Base-by-base conservation (phyloP, 2,329 filamentous ascomycete species). In the Botryotinia narcissicola region DNA sequence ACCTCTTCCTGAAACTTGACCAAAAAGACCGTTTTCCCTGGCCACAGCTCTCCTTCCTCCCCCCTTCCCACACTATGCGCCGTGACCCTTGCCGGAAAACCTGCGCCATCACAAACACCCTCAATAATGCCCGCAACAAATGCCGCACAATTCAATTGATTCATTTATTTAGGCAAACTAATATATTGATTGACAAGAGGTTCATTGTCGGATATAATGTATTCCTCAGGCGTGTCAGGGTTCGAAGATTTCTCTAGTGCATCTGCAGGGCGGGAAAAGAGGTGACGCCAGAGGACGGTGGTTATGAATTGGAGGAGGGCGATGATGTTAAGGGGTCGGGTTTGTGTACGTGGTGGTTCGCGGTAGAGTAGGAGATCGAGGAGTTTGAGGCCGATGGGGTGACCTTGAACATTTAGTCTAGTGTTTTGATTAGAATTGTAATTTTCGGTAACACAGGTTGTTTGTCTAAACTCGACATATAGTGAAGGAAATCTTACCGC, bases 131-230 rank as follows among this genome's bases (percentile, higher is more conserved):
- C 96, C 0, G 96, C 96, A 32, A 97, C 94, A 81, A 93, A 99
- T 16, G 96, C 96, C 29, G 95, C 96, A 83, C 95, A 98, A 83
- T 98, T 98, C 80, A 99, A 87, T 87, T 96, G 93, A 83, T 89
- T 94, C 93, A 99, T 97, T 84, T 99, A 96, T 80, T 92, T 92
- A 25, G 96, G 96, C 71, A 98, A 92, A 79, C 91, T 94, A 81
- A 99, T 92, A 84, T 96, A 98, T 75, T 92, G 91, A 83, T 98
- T 98, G 57, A 98, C 95, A 69, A 98, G 87, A 35, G 96, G 96
- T 82, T 98, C 96, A 84, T 99, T 98, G 84, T 99, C 96, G 79
- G 95, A 93, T 79, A 99, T 96, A 95, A 99, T 98, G 86, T 98
- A 99, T 85, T 98, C 95, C 78, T 96, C 94, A 14, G 93, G 91